These are phyloP conservation scores for Backusella sp. DNA, from an alignment of 192 early-diverging fungal genomes.

Conservation along the genomic window DNA sequence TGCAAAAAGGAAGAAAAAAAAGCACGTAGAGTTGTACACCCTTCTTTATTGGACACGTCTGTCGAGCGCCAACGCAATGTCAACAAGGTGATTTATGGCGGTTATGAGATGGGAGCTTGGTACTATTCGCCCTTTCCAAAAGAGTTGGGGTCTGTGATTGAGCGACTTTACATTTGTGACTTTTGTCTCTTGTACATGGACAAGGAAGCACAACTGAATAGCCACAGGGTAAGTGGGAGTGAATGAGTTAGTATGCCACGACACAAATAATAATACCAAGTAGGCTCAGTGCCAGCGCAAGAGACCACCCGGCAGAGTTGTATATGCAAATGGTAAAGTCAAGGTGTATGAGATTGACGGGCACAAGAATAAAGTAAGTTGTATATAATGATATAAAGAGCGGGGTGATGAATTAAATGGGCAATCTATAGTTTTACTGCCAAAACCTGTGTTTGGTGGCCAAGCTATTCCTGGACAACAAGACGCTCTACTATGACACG, in stretches of 20 bases:
- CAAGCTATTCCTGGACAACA: constrained; percentile 96
- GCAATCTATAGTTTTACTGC: constrained; percentile 81
- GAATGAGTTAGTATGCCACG: too few relatives aligned
- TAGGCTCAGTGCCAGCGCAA: constrained; percentile 58
- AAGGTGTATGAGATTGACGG: constrained; percentile 89
- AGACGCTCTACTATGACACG: constrained; percentile 94
- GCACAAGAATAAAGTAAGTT: constrained; percentile 68
- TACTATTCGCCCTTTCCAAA: constrained; percentile 93
- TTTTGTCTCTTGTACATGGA: constrained; percentile 95
- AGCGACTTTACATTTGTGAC: constrained; percentile 84
- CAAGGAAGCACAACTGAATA: constrained; percentile 55
- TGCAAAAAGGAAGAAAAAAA: constrained; percentile 11
- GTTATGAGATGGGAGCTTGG: constrained; percentile 89
- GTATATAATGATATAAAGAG: background rate
- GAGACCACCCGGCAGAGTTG: constrained; percentile 74
- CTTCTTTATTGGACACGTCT: constrained; percentile 14
- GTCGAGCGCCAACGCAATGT: constrained; percentile 36
- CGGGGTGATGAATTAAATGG: background rate
- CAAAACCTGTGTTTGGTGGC: constrained; percentile 93
- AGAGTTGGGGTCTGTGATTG: constrained; percentile 69
- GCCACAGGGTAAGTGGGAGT: constrained; percentile 55
- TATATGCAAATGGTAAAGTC: constrained; percentile 72
- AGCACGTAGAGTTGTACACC: background rate
- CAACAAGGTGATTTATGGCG: constrained; percentile 66
- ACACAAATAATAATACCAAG: background rate